Base-by-base conservation (phyloP, 345 rosid species). In the Erucastrum elatum region DNA sequence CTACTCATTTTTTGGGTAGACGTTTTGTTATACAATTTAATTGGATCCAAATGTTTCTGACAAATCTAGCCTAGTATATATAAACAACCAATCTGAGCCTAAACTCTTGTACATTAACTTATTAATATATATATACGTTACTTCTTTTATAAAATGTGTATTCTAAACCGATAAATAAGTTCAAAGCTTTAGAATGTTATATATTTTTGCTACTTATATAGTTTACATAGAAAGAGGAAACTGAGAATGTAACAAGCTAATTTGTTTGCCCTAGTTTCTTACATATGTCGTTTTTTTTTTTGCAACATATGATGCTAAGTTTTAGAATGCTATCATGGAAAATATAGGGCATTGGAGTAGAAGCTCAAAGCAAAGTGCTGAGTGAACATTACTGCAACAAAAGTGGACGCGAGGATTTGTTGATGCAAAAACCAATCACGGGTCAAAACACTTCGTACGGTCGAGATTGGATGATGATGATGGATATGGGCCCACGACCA, bases 401-500 rank as follows among this genome's bases (percentile, higher is more conserved):
- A 81, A 69, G 74, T 64, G 79, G 39, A 64, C 13, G 34, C 37
- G 68, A 76, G 35, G 80, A 81, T 49, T 75, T 66, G 70, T 75
- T 65, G 56, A 76, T 81, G 70, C 86, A 80, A 69, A 87, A 83
- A 73, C 25, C 84, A 46, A 84, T 39, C 83, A 84, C 77, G 87
- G 84, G 81, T 60, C 84, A 58, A 64, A 80, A 69, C 67, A 70
- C 80, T 59, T n/a, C 59, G 78, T 83, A 80, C 75, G 85, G 85
- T 33, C 37, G 85, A 77, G 91, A 85, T 80, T 83, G 89, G 88
- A 77, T 79, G 90, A 90, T 87, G 85, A 81, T 84, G 82, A 82
- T 82, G 82, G 84, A 86, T 71, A 60, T 84, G 77, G 81, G 82
- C 75, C 78, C 77, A 46, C 29, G 81, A 64, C 60, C 84, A 58